Percentiles rank a stretch among this genome's conserved stretches.
Evolutionary conservation across 2,329 filamentous ascomycete genomes (phyloP).

Genomic region (Penicillium sp.): DNA sequence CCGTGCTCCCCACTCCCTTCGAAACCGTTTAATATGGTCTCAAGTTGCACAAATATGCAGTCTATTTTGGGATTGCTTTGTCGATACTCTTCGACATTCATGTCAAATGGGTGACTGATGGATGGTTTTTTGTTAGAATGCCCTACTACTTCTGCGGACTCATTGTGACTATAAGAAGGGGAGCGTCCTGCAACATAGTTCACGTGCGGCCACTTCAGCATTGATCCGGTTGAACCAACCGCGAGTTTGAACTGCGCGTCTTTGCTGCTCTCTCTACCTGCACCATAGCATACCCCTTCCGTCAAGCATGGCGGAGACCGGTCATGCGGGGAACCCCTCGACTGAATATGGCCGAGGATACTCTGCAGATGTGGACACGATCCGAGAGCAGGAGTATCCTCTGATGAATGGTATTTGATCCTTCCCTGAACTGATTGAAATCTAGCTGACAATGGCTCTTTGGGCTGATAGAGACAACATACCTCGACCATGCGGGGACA

Average conservation of each 20-base stretch:
- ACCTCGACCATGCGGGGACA: conserved; percentile 95
- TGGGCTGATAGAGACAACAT: conserved; percentile 58
- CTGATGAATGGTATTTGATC: conserved; percentile 34
- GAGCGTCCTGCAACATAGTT: neutral
- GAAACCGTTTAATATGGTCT: conserved; percentile 6
- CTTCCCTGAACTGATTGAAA: neutral
- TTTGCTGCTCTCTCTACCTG: neutral
- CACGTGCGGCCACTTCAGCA: neutral
- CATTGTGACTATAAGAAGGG: neutral
- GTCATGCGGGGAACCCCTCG: neutral
- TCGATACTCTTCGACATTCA: conserved; percentile 1
- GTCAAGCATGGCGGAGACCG: conserved; percentile 1
- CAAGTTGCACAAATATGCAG: conserved; percentile 7
- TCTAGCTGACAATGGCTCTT: conserved; percentile 1
- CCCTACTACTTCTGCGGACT: neutral
- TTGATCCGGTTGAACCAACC: neutral
- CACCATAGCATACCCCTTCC: neutral
- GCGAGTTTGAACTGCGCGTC: neutral
- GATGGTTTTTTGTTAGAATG: neutral
- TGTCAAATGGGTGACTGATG: conserved; percentile 2
- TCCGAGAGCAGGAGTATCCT: conserved; percentile 48
- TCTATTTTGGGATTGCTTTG: conserved; percentile 5
- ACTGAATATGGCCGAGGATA: conserved; percentile 33
- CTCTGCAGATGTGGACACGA: conserved; percentile 45
- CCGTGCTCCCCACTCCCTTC: conserved; percentile 2